Evolutionary conservation across 78 protist genomes (phyloP).

Genomic region (Dictyostelium citrinum): DNA sequence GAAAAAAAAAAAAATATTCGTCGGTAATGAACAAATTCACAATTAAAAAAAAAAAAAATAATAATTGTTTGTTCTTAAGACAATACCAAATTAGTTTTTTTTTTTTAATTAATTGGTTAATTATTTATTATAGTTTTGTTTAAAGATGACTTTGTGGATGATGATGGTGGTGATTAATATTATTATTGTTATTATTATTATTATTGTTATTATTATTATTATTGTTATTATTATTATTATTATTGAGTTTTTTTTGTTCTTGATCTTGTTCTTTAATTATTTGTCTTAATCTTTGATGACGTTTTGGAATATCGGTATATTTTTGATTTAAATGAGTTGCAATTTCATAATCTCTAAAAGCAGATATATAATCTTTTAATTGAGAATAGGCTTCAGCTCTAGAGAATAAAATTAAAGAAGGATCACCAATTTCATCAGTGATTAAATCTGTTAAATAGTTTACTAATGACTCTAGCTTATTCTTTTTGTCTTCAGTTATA

Average conservation of each 20-base stretch:
- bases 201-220: too few species aligned
- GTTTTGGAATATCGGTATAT: neutral
- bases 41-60: too few species aligned
- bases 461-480: neutral
- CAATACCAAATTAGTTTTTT: too few species aligned
- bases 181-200: too few species aligned
- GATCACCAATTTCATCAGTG: constrained; percentile 8
- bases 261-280: neutral
- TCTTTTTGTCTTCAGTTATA: neutral
- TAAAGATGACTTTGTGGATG: too few species aligned
- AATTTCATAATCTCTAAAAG: constrained; percentile 8
- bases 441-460: constrained; percentile 28
- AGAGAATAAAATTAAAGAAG: neutral
- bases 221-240: too few species aligned
- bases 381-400: constrained; percentile 53
- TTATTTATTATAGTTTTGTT: too few species aligned
- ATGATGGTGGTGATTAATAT: too few species aligned
- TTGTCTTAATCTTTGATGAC: constrained; percentile 23
- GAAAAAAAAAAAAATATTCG: too few species aligned
- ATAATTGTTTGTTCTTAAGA: too few species aligned
- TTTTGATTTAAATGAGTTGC: neutral
- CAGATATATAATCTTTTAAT: neutral
- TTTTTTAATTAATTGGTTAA: too few species aligned
- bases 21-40: too few species aligned
- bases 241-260: neutral